Evolutionary conservation across 768 basidiomycete genomes (phyloP).

Genomic region (Neoboletus magnificus): DNA sequence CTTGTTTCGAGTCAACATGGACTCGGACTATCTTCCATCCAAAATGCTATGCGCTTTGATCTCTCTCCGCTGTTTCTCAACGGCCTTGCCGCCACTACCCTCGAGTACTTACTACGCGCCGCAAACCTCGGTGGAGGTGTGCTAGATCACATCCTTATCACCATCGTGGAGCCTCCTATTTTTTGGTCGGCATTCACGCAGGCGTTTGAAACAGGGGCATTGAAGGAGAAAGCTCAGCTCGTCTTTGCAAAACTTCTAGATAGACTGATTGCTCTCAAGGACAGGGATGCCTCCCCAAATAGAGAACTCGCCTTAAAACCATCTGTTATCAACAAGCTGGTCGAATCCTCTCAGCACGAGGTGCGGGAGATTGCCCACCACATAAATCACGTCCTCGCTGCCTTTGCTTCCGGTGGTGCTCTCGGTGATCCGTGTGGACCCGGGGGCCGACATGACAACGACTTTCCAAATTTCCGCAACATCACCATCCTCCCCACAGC

Average conservation of each 20-base stretch:
- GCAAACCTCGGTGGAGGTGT: conserved; percentile 42
- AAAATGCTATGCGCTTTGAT: conserved; percentile 42
- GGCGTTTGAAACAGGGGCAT: conserved; percentile 32
- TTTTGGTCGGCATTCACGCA: conserved; percentile 43
- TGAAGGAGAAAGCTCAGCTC: conserved; percentile 36
- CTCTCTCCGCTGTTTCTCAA: conserved; percentile 43
- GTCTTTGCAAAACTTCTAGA: conserved; percentile 50
- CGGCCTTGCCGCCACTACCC: conserved; percentile 34
- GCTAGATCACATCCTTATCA: conserved; percentile 39
- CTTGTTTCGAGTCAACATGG: conserved; percentile 38
- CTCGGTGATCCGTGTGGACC: conserved; percentile 33
- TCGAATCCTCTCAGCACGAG: conserved; percentile 24
- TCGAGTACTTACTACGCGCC: conserved; percentile 40
- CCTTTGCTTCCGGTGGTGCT: conserved; percentile 23
- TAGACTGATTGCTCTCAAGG: conserved; percentile 41
- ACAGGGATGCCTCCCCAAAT: conserved; percentile 34
- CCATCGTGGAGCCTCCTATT: conserved; percentile 49
- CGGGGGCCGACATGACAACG: conserved; percentile 72
- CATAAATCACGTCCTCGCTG: conserved; percentile 39
- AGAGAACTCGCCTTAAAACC: conserved; percentile 37
- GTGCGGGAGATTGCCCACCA: conserved; percentile 37
- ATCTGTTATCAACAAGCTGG: conserved; percentile 24
- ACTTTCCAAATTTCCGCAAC: conserved; percentile 55
- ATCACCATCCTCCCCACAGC: conserved; percentile 65
- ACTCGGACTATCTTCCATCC: conserved; percentile 41